phyloP scores from a whole-genome alignment of 352 stramenopile genomes.

The Globisporangium sylvaticum region DNA sequence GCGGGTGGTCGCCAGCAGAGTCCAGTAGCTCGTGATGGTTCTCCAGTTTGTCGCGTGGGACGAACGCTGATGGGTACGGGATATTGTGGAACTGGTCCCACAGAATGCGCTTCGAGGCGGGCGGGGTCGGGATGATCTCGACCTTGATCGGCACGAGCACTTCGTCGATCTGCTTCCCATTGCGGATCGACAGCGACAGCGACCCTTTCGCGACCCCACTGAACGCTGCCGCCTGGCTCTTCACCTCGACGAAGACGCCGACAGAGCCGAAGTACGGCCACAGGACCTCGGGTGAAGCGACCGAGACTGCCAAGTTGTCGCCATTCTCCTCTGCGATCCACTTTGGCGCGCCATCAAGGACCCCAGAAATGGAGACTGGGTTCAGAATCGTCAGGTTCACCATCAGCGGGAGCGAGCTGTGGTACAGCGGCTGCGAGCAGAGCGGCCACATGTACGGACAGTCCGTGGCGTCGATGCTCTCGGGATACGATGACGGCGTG shows the following conservation, averaged over 20 bases:
- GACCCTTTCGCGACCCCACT: slow-evolving; percentile 37
- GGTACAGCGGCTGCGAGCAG: slow-evolving; percentile 76
- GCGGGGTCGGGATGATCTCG: slow-evolving; percentile 45
- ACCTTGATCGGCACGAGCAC: slow-evolving; percentile 44
- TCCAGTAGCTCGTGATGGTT: slow-evolving; percentile 64
- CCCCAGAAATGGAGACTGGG: slow-evolving; percentile 41
- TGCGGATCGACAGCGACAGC: slow-evolving; percentile 44
- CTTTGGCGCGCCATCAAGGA: slow-evolving; percentile 38
- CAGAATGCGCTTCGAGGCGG: slow-evolving; percentile 49
- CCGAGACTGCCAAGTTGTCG: slow-evolving; percentile 46
- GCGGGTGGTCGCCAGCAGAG: slow-evolving; percentile 69
- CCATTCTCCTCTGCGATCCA: slow-evolving; percentile 50
- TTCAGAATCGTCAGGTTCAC: slow-evolving; percentile 87
- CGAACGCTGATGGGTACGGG: slow-evolving; percentile 79
- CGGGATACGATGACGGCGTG: slow-evolving; percentile 51
- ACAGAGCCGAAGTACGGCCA: slow-evolving; percentile 73
- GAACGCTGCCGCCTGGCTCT: slow-evolving; percentile 31
- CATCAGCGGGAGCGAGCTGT: slow-evolving; percentile 64
- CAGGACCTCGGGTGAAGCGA: slow-evolving; percentile 39
- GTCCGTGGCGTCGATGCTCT: slow-evolving; percentile 63
- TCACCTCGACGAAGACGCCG: slow-evolving; percentile 69
- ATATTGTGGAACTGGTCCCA: slow-evolving; percentile 90
- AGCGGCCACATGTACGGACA: slow-evolving; percentile 87
- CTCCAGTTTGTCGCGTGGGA: slow-evolving; percentile 75
- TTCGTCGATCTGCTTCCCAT: slow-evolving; percentile 33